Conservation (phyloP, 1,139 yeast species). For the Hemisphaericaspora subhashii region DNA sequence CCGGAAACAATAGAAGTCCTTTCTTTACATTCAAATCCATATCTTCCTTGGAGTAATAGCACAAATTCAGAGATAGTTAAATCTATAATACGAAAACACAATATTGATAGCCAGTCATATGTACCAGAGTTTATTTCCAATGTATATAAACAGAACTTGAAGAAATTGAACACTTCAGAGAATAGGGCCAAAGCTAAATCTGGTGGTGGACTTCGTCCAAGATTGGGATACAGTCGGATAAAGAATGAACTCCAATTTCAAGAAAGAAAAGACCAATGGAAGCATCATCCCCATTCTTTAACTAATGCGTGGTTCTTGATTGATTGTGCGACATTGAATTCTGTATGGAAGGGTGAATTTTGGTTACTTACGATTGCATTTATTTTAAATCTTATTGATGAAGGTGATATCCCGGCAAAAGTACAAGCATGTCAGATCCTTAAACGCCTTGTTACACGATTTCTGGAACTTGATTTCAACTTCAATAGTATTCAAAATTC, state of each 20-base stretch:
- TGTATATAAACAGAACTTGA: slow-evolving; percentile 6
- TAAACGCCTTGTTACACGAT: background rate
- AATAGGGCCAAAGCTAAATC: background rate
- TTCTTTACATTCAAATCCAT: slow-evolving; percentile 28
- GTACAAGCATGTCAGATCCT: slow-evolving; percentile 32
- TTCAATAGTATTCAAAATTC: slow-evolving; percentile 1
- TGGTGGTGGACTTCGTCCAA: slow-evolving; percentile 27
- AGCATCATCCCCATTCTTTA: slow-evolving; percentile 17
- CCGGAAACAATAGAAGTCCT: slow-evolving; percentile 3
- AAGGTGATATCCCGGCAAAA: slow-evolving; percentile 46
- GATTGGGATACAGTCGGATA: slow-evolving; percentile 28
- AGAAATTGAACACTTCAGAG: slow-evolving; percentile 4
- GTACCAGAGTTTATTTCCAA: slow-evolving; percentile 9
- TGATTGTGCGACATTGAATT: slow-evolving; percentile 14
- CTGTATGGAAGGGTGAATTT: slow-evolving; percentile 18
- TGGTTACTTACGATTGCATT: slow-evolving; percentile 54
- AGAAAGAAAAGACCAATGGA: slow-evolving; percentile 20
- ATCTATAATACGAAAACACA: slow-evolving; percentile 8
- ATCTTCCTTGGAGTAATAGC: slow-evolving; percentile 30
- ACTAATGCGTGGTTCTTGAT: slow-evolving; percentile 34
- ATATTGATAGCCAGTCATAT: slow-evolving; percentile 2
- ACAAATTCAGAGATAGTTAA: slow-evolving; percentile 18
- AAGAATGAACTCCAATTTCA: slow-evolving; percentile 22
- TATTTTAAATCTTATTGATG: slow-evolving; percentile 50
- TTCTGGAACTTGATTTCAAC: slow-evolving; percentile 4